These are phyloP conservation scores for Tarenaya hassleriana DNA, from an alignment of 345 rosid genomes.

Conservation along the genomic window DNA sequence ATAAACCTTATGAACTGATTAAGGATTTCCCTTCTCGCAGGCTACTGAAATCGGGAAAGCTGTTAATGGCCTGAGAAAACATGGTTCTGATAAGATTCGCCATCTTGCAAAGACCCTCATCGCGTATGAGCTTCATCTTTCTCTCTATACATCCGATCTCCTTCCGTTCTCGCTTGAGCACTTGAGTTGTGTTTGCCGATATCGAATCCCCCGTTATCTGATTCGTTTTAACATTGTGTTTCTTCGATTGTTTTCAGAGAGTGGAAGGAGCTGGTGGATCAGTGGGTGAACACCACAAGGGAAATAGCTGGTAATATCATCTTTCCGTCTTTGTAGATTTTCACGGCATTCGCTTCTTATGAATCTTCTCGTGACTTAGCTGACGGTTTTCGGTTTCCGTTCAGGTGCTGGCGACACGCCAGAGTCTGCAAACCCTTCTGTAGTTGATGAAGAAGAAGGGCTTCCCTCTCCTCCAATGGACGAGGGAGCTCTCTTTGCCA, in stretches of 20 bases:
- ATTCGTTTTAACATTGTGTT: constrained; percentile 19
- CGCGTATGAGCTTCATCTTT: constrained; percentile 37
- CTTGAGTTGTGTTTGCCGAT: constrained; percentile 4
- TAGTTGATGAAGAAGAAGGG: constrained; percentile 58
- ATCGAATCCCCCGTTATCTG: too few species aligned
- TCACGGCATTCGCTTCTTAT: background rate
- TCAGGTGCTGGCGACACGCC: constrained; percentile 54
- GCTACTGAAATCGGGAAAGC: constrained; percentile 80
- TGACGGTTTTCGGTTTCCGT: constrained; percentile 6
- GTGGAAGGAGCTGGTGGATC: constrained; percentile 82
- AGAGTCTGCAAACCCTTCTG: constrained; percentile 57
- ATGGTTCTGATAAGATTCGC: constrained; percentile 48
- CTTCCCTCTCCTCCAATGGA: constrained; percentile 92
- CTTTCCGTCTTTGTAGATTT: constrained; percentile 14
- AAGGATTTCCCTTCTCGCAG: constrained; percentile 34
- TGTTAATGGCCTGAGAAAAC: constrained; percentile 66
- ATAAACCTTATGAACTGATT: background rate
- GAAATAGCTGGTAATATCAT: constrained; percentile 42
- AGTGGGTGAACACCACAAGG: constrained; percentile 49
- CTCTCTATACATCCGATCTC: constrained; percentile 6
- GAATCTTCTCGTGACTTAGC: background rate
- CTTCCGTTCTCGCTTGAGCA: constrained; percentile 3
- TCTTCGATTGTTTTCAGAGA: constrained; percentile 25
- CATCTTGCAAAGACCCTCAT: constrained; percentile 53
- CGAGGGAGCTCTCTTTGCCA: constrained; percentile 47